Percentiles rank a stretch among this genome's conserved stretches.
These are phyloP conservation scores for Pistacia atlantica DNA, from an alignment of 345 rosid genomes.

Conservation along the genomic window DNA sequence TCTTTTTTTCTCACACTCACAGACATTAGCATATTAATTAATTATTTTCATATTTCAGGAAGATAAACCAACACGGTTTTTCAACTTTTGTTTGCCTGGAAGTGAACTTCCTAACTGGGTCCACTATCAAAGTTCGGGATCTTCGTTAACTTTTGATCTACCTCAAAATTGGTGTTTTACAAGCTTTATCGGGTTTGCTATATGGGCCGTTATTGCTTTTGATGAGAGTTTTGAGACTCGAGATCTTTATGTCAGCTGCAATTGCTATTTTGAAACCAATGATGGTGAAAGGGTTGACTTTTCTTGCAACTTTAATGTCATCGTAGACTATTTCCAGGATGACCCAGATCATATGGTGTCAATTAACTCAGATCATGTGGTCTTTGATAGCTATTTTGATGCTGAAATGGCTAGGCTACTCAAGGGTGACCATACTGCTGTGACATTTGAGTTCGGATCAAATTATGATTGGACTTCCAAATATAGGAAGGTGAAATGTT, in stretches of 20 bases:
- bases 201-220: background rate
- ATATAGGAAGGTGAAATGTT: background rate
- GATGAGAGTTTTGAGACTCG: background rate
- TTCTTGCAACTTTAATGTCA: too few species aligned
- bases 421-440: too few species aligned
- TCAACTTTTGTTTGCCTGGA: background rate
- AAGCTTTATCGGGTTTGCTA: background rate
- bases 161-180: background rate
- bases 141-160: background rate
- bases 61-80: background rate
- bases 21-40: background rate
- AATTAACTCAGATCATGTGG: background rate
- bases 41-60: background rate
- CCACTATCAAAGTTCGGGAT: background rate
- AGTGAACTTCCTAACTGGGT: background rate
- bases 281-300: background rate
- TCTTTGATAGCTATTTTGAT: background rate
- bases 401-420: background rate
- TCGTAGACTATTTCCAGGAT: too few species aligned
- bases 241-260: background rate
- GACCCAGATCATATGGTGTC: background rate
- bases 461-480: too few species aligned
- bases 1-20: background rate
- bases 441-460: too few species aligned
- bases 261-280: background rate